Base-by-base conservation (phyloP, 805 yeast genomes). In the Wickerhamiella kazuoi region DNA sequence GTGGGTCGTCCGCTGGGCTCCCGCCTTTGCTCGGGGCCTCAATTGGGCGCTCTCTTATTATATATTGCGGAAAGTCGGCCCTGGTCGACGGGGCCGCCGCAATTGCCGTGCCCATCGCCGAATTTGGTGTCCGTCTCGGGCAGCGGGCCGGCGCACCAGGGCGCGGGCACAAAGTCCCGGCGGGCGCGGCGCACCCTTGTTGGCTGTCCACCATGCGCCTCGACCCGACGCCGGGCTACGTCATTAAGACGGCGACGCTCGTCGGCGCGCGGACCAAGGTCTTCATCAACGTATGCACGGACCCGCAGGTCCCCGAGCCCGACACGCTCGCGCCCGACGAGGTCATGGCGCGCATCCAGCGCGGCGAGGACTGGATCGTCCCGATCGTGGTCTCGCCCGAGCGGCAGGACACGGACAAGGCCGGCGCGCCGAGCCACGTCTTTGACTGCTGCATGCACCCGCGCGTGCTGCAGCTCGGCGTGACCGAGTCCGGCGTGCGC, bases 391-490 rank as follows among this genome's bases (percentile, higher is more conserved):
- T 81, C 0, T 74, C 87, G 0, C 63, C 67, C 0, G 70, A 68
- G 36, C 52, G 75, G 11, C 48, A 49, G 6, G 77, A 69, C 34
- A 53, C 44, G 13, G 95, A 86, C 54, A 84, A 84, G 44, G 52
- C 53, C 49, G 93, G 93, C 1, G 56, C 60, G 2, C 55, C 61
- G 14, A 72, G 84, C 33, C 59, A 68, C 33, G 84, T 81, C 1
- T 72, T 72, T 49, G 95, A 84, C 55, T 84, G 95, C 56, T 74
- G 86, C 36, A 69, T 83, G 42, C 74, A 81, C 52, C 65, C 71
- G 7, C 59, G 59, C 28, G 72, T 84, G 36, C 66, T 76, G 60
- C 59, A 62, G 33, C 76, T 86, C 77, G 67, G 76, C 24, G 63
- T 69, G 33, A 48, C 66, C 31, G 77, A 76, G 45, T 47, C 59